phyloP scores from a whole-genome alignment of 371 early-diverging fungal genomes.

The Mortierella sp. region DNA sequence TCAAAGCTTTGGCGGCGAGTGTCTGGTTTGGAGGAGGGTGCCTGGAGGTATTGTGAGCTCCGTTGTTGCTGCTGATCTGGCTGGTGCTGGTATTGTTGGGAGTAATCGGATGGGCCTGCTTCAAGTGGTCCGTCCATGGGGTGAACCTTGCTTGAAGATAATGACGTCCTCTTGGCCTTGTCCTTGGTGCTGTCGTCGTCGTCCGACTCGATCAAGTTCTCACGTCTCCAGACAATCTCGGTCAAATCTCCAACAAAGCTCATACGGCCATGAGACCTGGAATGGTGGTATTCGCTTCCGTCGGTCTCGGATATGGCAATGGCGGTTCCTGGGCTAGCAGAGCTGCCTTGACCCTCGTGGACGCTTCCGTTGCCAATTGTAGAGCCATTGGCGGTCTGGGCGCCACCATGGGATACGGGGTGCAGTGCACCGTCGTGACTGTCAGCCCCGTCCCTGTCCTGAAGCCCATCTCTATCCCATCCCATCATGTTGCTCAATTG shows the following conservation, averaged over 20 bases:
- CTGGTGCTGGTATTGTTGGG: not conserved
- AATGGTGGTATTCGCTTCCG: constrained; percentile 39
- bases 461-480: constrained; percentile 22
- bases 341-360: constrained; percentile 8
- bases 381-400: constrained; percentile 27
- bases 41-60: not conserved
- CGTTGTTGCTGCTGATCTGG: not conserved
- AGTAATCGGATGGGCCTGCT: not conserved
- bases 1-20: constrained; percentile 20
- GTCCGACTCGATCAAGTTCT: constrained; percentile 40
- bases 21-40: not conserved
- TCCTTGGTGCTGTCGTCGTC: constrained; percentile 20
- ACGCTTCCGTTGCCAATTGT: constrained; percentile 33
- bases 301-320: constrained; percentile 28
- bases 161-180: constrained; percentile 5
- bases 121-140: constrained; percentile 10
- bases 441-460: constrained; percentile 38
- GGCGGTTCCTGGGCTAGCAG: constrained; percentile 15
- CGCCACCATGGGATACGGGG: not conserved
- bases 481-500: constrained; percentile 52
- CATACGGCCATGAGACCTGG: constrained; percentile 15
- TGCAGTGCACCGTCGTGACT: constrained; percentile 21
- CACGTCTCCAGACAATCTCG: constrained; percentile 57
- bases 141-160: not conserved
- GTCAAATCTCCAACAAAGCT: constrained; percentile 52